These are phyloP conservation scores for Bromus sterilis DNA, from an alignment of 176 grass and related monocot species.

Conservation along the genomic window DNA sequence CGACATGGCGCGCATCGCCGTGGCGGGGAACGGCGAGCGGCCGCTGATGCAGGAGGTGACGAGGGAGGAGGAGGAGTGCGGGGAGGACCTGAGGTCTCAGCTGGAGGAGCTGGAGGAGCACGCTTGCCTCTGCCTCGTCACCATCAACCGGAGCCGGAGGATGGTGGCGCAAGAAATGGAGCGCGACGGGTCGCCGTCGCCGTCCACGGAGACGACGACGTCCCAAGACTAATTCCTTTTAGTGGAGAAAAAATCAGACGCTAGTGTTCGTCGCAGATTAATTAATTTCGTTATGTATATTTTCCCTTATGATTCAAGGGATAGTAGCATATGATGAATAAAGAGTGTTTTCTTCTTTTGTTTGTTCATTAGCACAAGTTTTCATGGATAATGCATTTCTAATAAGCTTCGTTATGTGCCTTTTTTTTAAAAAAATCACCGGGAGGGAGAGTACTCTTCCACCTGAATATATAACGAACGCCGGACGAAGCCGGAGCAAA, in stretches of 20 bases:
- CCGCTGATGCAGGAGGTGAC: constrained; percentile 45
- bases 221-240: neutral
- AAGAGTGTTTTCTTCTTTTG: neutral
- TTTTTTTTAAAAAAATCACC: too few relatives aligned
- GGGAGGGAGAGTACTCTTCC: too few relatives aligned
- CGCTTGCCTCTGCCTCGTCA: constrained; percentile 73
- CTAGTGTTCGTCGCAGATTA: neutral
- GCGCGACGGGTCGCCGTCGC: neutral
- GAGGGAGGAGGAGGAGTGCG: constrained; percentile 48
- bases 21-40: constrained; percentile 21
- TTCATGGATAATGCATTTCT: too few relatives aligned
- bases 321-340: neutral
- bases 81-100: constrained; percentile 44
- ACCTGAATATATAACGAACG: too few relatives aligned
- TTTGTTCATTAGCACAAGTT: neutral
- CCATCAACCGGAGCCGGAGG: constrained; percentile 72
- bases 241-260: neutral
- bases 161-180: constrained; percentile 53
- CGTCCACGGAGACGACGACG: neutral
- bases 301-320: neutral
- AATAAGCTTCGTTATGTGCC: too few relatives aligned
- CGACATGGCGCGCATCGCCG: constrained; percentile 57
- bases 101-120: constrained; percentile 88
- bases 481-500: too few relatives aligned
- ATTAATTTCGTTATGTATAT: neutral